A percentile compares a stretch with the other conserved stretches of the same genome.
These are phyloP conservation scores for Nakazawaea laoshanensis DNA, from an alignment of 805 yeast species.

Conservation along the genomic window DNA sequence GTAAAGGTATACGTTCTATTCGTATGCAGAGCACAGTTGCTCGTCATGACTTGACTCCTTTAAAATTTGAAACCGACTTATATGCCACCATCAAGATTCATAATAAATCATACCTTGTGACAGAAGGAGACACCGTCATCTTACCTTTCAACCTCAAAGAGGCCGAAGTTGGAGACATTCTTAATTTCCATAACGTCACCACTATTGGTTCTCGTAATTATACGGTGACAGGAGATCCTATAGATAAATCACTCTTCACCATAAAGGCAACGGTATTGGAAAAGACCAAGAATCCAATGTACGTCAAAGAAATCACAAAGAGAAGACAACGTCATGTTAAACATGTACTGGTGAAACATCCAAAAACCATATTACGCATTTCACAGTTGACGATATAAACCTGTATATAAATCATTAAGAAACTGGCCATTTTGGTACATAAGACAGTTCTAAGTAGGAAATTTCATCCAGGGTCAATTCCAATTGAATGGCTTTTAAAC, in stretches of 20 bases:
- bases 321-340: slow-evolving; percentile 72
- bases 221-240: slow-evolving; percentile 50
- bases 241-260: slow-evolving; percentile 44
- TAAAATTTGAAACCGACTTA: slow-evolving; percentile 58
- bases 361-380: slow-evolving; percentile 70
- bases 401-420: neutral
- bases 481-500: slow-evolving; percentile 31
- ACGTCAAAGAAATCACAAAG: slow-evolving; percentile 65
- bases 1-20: too few relatives aligned
- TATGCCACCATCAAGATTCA: slow-evolving; percentile 82
- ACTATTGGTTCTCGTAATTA: slow-evolving; percentile 81
- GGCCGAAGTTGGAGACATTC: slow-evolving; percentile 77
- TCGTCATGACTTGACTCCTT: slow-evolving; percentile 50
- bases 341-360: slow-evolving; percentile 59
- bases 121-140: slow-evolving; percentile 80
- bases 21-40: too few relatives aligned
- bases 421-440: slow-evolving; percentile 10
- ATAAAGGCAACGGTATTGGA: slow-evolving; percentile 79
- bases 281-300: slow-evolving; percentile 73
- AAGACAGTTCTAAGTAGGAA: slow-evolving; percentile 28
- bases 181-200: slow-evolving; percentile 65
- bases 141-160: slow-evolving; percentile 73
- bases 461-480: slow-evolving; percentile 29
- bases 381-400: slow-evolving; percentile 53
- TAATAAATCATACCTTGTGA: slow-evolving; percentile 78